Evolutionary conservation across 1,284 basidiomycete genomes (phyloP), one percentile per base, ranked within the genome.

Genomic region (Fomitopsis pinicola): DNA sequence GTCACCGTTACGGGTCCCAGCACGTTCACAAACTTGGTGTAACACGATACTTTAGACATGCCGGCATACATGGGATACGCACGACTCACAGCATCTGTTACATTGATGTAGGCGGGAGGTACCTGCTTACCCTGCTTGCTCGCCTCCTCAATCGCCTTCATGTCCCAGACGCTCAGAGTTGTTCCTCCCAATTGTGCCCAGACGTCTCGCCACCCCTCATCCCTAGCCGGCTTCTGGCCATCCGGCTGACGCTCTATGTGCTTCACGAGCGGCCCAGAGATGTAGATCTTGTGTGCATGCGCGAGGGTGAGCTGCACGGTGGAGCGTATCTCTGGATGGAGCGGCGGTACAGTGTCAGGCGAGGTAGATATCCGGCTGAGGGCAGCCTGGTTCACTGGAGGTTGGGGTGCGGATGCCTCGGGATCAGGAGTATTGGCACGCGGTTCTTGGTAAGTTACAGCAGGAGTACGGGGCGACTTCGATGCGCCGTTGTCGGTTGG

Each of bases 161-260:
- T 95, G 72, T 92, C 91, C 93, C 94, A 95, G 46, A 94, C 80
- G 68, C 94, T 96, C 59, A 98, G 82, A 8, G 94, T 95, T 8
- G 95, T 97, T 5, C 95, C 95, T 48, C 92, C 91, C 33, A 98
- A 81, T 76, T 98, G 95, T 1, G 92, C 91, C 94, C 94, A 97
- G 9, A 97, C 89, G n/a, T 93, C 85, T 8, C 83, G 81, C 94
- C 94, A 96, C n/a, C 91, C 90, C 35, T 94, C 89, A 67, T 95
- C 85, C 72, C 87, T 87, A 66, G 79, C 68, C 54, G 91, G 81
- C 70, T 82, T 82, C 63, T 88, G 84, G 9, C 93, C 92, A 68
- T 94, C 91, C 4, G 91, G 80, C 63, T 83, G 87, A 63, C 86
- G 86, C 76, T 90, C 92, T 68, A 87, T 76, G n/a, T 82, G 80